Conservation (phyloP, 805 yeast genomes). For the Lachancea quebecensis region DNA sequence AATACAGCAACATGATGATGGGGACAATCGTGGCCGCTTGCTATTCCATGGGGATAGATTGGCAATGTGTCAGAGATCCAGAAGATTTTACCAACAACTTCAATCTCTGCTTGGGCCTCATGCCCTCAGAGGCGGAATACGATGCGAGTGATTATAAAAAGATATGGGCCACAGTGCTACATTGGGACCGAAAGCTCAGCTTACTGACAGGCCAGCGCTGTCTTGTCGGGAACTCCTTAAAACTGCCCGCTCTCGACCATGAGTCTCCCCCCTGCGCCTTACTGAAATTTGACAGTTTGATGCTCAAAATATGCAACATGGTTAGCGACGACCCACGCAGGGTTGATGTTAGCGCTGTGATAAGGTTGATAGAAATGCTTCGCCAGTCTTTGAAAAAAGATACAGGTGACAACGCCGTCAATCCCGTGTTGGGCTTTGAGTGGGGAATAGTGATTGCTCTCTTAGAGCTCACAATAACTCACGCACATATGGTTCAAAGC, state of each 20-base stretch:
- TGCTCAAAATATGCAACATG: constrained; percentile 1
- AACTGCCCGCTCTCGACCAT: background rate
- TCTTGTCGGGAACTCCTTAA: constrained; percentile 20
- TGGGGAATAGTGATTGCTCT: constrained; percentile 18
- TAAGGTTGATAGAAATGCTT: constrained; percentile 10
- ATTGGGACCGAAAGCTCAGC: constrained; percentile 29
- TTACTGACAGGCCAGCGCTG: constrained; percentile 28
- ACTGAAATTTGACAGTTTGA: constrained; percentile 1
- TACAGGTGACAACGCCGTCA: constrained; percentile 6
- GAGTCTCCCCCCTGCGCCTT: background rate
- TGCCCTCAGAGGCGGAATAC: constrained; percentile 7
- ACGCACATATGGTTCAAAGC: constrained; percentile 20
- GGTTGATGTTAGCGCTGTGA: constrained; percentile 10
- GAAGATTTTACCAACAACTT: constrained; percentile 16
- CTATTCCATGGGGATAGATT: constrained; percentile 25
- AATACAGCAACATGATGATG: constrained; percentile 25
- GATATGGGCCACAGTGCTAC: constrained; percentile 25
- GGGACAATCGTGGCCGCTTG: constrained; percentile 26
- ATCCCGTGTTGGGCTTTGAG: constrained; percentile 16
- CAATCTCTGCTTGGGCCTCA: constrained; percentile 10
- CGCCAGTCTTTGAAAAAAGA: constrained; percentile 5
- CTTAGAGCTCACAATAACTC: constrained; percentile 17
- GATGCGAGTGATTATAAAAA: constrained; percentile 14
- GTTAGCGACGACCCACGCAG: constrained; percentile 4
- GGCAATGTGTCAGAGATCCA: constrained; percentile 18